These are phyloP conservation scores for Mariannaea elegans DNA, from an alignment of 2,329 filamentous ascomycete genomes.

Conservation along the genomic window DNA sequence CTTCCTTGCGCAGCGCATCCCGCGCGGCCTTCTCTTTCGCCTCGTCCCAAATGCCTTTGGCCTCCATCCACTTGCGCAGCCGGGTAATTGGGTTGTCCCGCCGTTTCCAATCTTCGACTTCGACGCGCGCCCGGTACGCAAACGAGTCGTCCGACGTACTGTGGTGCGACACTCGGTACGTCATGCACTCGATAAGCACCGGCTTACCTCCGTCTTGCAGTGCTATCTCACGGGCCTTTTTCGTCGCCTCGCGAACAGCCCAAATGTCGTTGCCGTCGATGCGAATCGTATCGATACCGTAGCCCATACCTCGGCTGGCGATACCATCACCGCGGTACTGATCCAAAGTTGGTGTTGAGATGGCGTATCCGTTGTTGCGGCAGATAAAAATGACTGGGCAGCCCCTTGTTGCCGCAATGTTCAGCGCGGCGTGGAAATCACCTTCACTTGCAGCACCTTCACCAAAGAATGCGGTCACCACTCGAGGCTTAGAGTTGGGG, in stretches of 20 bases:
- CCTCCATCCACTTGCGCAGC: slow-evolving; percentile 90
- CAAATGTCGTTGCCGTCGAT: slow-evolving; percentile 96
- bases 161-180: slow-evolving; percentile 97
- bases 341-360: slow-evolving; percentile 87
- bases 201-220: slow-evolving; percentile 83
- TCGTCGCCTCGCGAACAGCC: slow-evolving; percentile 83
- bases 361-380: slow-evolving; percentile 92
- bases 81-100: slow-evolving; percentile 89
- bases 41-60: slow-evolving; percentile 84
- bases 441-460: slow-evolving; percentile 91
- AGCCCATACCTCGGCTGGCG: slow-evolving; percentile 84
- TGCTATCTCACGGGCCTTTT: slow-evolving; percentile 79
- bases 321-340: slow-evolving; percentile 94
- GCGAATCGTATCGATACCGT: slow-evolving; percentile 92
- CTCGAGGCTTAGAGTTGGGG: slow-evolving; percentile 70
- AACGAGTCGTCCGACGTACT: slow-evolving; percentile 97
- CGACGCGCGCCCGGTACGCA: slow-evolving; percentile 90
- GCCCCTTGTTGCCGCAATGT: slow-evolving; percentile 88
- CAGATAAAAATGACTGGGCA: slow-evolving; percentile 91
- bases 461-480: slow-evolving; percentile 87
- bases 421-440: slow-evolving; percentile 90
- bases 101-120: slow-evolving; percentile 95
- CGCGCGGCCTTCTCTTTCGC: slow-evolving; percentile 78
- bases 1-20: slow-evolving; percentile 72
- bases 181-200: slow-evolving; percentile 93